A percentile compares a stretch with the other conserved stretches of the same genome.
These are phyloP conservation scores for Xylariomycetidae sp. DNA, from an alignment of 2,329 filamentous ascomycete species.

Conservation along the genomic window DNA sequence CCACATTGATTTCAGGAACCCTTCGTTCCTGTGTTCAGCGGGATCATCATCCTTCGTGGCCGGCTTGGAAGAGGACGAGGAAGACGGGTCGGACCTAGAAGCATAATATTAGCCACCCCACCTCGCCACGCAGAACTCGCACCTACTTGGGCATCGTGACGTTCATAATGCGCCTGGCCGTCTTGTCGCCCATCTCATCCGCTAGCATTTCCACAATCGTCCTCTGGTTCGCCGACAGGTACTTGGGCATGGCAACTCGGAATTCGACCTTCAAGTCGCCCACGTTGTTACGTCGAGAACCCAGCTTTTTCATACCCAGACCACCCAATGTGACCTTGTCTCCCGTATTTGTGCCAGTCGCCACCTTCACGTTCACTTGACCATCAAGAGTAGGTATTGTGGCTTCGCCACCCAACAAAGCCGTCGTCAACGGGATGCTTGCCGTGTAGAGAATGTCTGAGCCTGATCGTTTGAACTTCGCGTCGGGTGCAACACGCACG, in stretches of 20 bases:
- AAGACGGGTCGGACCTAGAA: slow-evolving; percentile 12
- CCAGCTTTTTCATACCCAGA: slow-evolving; percentile 89
- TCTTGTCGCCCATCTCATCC: slow-evolving; percentile 92
- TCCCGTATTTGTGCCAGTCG: slow-evolving; percentile 86
- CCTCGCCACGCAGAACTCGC: no score
- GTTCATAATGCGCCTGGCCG: slow-evolving; percentile 89
- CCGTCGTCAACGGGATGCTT: slow-evolving; percentile 85
- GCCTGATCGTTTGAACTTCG: slow-evolving; percentile 82
- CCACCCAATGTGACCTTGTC: slow-evolving; percentile 85
- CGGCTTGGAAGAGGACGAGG: slow-evolving; percentile 6
- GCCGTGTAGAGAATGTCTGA: slow-evolving; percentile 92
- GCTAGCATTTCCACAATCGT: slow-evolving; percentile 94
- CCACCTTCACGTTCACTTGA: slow-evolving; percentile 84
- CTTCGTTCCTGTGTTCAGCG: slow-evolving; percentile 68
- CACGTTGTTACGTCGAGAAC: slow-evolving; percentile 58
- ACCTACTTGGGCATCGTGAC: slow-evolving; percentile 53
- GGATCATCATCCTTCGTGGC: slow-evolving; percentile 31
- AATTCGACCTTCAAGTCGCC: slow-evolving; percentile 94
- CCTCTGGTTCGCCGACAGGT: slow-evolving; percentile 83
- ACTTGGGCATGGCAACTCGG: slow-evolving; percentile 93
- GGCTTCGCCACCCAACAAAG: slow-evolving; percentile 85
- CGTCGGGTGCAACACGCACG: slow-evolving; percentile 82
- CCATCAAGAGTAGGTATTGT: slow-evolving; percentile 86
- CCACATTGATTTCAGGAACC: slow-evolving; percentile 91
- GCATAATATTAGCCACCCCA: no score